These are phyloP conservation scores for Huntiella decipiens DNA, from an alignment of 2,329 filamentous ascomycete genomes.

Conservation along the genomic window DNA sequence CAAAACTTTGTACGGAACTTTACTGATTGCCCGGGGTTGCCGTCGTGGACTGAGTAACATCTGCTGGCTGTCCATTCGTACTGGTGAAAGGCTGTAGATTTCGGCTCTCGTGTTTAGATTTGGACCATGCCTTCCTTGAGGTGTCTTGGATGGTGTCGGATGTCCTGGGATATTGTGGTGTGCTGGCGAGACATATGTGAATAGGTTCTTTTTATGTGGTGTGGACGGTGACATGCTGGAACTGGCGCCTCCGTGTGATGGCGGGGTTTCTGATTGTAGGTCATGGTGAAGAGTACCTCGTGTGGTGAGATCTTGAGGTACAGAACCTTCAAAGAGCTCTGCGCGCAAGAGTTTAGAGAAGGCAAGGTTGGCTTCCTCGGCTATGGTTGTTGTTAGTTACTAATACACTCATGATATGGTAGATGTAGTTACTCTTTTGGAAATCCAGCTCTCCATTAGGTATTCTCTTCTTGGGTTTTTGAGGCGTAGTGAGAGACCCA, in stretches of 20 bases:
- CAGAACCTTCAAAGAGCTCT: slow-evolving; percentile 78
- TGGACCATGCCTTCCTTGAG: slow-evolving; percentile 68
- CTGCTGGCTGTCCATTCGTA: slow-evolving; percentile 79
- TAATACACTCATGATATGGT: slow-evolving; percentile 4
- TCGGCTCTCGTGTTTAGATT: slow-evolving; percentile 83
- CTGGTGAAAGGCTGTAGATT: slow-evolving; percentile 86
- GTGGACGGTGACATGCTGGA: slow-evolving; percentile 76
- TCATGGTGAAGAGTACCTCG: slow-evolving; percentile 5
- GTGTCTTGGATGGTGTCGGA: slow-evolving; percentile 73
- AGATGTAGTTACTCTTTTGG: slow-evolving; percentile 52
- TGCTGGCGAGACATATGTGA: slow-evolving; percentile 72
- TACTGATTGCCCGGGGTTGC: slow-evolving; percentile 76
- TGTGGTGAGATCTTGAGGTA: slow-evolving; percentile 43
- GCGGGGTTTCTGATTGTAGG: slow-evolving; percentile 51
- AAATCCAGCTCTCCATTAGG: slow-evolving; percentile 85
- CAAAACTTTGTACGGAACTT: slow-evolving; percentile 93
- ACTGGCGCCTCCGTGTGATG: slow-evolving; percentile 47
- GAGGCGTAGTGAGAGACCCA: slow-evolving; percentile 79
- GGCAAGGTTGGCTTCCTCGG: slow-evolving; percentile 85
- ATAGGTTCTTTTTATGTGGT: slow-evolving; percentile 79
- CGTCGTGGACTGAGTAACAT: slow-evolving; percentile 83
- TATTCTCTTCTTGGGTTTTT: slow-evolving; percentile 63
- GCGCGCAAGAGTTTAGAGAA: slow-evolving; percentile 75
- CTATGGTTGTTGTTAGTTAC: slow-evolving; percentile 20
- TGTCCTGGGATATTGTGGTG: slow-evolving; percentile 56